These are phyloP conservation scores for Yarrowia keelungensis DNA, from an alignment of 805 yeast genomes.

Conservation along the genomic window DNA sequence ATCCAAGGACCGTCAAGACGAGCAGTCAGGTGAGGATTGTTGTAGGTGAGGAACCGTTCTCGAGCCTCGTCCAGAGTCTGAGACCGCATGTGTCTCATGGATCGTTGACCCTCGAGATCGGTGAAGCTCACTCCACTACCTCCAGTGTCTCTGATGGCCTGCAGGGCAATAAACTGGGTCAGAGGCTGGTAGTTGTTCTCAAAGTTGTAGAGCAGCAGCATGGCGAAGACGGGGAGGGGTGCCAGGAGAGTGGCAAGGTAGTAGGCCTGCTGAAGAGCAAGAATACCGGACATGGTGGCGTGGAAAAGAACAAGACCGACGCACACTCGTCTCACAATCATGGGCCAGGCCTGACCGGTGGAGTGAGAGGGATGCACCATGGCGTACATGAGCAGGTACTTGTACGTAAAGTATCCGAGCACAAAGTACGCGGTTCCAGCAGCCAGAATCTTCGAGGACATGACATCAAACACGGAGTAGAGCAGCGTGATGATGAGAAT, in stretches of 20 bases:
- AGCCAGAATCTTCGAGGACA: slow-evolving; percentile 84
- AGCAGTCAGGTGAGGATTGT: slow-evolving; percentile 74
- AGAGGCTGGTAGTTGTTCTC: slow-evolving; percentile 82
- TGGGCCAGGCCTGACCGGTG: slow-evolving; percentile 96
- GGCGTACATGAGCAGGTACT: slow-evolving; percentile 87
- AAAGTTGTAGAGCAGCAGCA: slow-evolving; percentile 76
- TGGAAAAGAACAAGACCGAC: slow-evolving; percentile 85
- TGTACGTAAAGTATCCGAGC: slow-evolving; percentile 86
- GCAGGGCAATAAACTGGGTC: slow-evolving; percentile 81
- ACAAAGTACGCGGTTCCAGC: slow-evolving; percentile 86
- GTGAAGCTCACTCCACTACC: slow-evolving; percentile 27
- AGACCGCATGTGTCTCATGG: slow-evolving; percentile 41
- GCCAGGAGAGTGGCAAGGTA: slow-evolving; percentile 70
- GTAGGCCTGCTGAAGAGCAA: slow-evolving; percentile 82
- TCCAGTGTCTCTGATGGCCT: slow-evolving; percentile 60
- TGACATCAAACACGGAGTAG: slow-evolving; percentile 66
- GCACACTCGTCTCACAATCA: slow-evolving; percentile 80
- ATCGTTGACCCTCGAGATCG: slow-evolving; percentile 33
- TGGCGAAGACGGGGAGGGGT: slow-evolving; percentile 77
- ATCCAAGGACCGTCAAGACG: slow-evolving; percentile 87
- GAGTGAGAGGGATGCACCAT: slow-evolving; percentile 96
- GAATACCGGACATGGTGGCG: slow-evolving; percentile 89
- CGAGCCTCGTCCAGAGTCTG: slow-evolving; percentile 80
- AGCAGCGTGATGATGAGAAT: slow-evolving; percentile 83
- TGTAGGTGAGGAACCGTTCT: slow-evolving; percentile 73